phyloP scores from a whole-genome alignment of 345 rosid genomes.

The Aegle marmelos region DNA sequence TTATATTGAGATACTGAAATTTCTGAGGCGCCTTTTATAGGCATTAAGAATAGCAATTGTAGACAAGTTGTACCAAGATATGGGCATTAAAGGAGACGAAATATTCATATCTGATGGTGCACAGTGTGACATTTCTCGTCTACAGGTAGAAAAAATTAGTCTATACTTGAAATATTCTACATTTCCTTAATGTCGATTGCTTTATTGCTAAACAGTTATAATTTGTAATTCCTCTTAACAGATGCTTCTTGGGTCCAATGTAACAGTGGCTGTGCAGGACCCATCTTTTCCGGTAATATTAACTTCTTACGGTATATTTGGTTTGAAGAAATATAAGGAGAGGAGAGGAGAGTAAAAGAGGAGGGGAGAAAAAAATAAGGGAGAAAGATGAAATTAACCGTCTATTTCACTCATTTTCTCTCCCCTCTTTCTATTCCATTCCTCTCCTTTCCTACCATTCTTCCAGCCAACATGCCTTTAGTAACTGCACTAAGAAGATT shows the following conservation, averaged over 20 bases:
- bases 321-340: too few relatives aligned
- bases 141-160: constrained; percentile 30
- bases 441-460: too few relatives aligned
- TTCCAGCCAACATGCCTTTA: too few relatives aligned
- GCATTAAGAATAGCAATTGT: constrained; percentile 42
- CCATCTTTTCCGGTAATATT: constrained; percentile 48
- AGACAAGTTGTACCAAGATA: constrained; percentile 27
- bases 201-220: background rate
- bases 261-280: constrained; percentile 43
- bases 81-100: constrained; percentile 30
- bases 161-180: background rate
- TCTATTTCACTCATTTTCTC: too few relatives aligned
- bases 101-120: constrained; percentile 55
- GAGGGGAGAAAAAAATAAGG: too few relatives aligned
- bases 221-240: background rate
- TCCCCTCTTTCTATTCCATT: too few relatives aligned
- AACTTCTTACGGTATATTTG: too few relatives aligned
- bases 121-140: constrained; percentile 48
- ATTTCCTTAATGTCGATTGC: background rate
- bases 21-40: constrained; percentile 12
- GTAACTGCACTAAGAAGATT: background rate
- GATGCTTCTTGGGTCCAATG: constrained; percentile 44
- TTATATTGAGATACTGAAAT: background rate
- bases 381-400: too few relatives aligned
- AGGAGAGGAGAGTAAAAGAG: too few relatives aligned